Conservation (phyloP, 495 filamentous ascomycete genomes). For the Podospora conica region DNA sequence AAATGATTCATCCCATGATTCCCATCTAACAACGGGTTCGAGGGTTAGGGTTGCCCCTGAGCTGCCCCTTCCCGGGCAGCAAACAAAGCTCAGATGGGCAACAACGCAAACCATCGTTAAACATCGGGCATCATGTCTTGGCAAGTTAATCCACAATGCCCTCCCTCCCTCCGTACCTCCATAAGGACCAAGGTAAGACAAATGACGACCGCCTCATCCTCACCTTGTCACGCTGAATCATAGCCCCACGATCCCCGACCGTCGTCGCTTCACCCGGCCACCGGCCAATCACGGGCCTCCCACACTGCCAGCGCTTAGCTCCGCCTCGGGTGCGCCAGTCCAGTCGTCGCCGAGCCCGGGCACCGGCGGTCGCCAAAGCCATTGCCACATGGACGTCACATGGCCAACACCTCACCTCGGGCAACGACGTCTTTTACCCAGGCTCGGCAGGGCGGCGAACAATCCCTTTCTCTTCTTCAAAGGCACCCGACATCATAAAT, state of each 20-base stretch:
- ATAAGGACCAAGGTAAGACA: neutral
- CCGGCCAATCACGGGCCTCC: neutral
- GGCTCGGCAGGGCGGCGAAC: neutral
- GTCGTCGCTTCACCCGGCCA: neutral
- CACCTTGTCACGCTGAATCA: neutral
- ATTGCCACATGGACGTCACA: conserved; percentile 44
- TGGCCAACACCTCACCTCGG: conserved; percentile 5
- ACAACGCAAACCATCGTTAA: neutral
- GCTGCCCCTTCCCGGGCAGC: neutral
- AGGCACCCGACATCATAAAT: neutral
- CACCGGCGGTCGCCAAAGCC: neutral
- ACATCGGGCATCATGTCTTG: too few relatives aligned
- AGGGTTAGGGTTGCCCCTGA: neutral
- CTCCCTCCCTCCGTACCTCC: neutral
- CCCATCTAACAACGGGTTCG: neutral
- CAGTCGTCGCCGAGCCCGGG: conserved; percentile 41
- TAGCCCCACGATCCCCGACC: neutral
- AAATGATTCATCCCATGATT: too few relatives aligned
- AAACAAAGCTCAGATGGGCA: neutral
- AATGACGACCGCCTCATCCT: neutral
- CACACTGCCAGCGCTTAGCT: neutral
- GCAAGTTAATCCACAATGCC: neutral
- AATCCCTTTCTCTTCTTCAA: neutral
- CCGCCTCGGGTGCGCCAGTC: conserved; percentile 53
- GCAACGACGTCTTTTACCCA: neutral